Evolutionary conservation across 805 yeast species (phyloP).

Genomic region (Ogataea methylovora): DNA sequence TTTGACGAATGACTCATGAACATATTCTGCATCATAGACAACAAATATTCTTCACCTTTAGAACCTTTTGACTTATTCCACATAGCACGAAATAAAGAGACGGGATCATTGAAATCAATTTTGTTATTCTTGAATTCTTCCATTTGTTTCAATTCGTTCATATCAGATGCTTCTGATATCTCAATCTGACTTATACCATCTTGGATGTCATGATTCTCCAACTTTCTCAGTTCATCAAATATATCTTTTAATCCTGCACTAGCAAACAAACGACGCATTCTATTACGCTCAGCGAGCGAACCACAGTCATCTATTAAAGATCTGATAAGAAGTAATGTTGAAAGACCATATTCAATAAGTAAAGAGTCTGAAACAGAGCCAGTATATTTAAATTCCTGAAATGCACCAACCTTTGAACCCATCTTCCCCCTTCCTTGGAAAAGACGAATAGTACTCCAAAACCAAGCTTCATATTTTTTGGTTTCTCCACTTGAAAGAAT

Average conservation of each 20-base stretch:
- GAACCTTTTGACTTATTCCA: conserved; percentile 52
- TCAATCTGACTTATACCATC: conserved; percentile 34
- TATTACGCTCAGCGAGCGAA: conserved; percentile 33
- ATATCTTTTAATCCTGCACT: conserved; percentile 34
- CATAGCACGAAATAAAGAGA: conserved; percentile 54
- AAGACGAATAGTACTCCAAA: conserved; percentile 22
- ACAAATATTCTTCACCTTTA: conserved; percentile 49
- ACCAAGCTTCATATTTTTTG: conserved; percentile 26
- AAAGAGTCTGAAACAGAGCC: conserved; percentile 54
- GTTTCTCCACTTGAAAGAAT: conserved; percentile 18
- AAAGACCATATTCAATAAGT: conserved; percentile 45
- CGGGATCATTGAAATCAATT: conserved; percentile 62
- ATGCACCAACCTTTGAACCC: conserved; percentile 91
- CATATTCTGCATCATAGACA: conserved; percentile 60
- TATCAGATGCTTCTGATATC: conserved; percentile 35
- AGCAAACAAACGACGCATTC: conserved; percentile 36
- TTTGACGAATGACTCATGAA: conserved; percentile 44
- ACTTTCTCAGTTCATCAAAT: conserved; percentile 27
- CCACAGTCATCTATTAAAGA: conserved; percentile 35
- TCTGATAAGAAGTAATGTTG: conserved; percentile 42
- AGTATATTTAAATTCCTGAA: conserved; percentile 61
- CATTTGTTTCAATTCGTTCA: conserved; percentile 29
- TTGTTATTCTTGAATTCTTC: conserved; percentile 32
- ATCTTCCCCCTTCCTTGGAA: conserved; percentile 70
- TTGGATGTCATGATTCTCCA: conserved; percentile 33